Conservation (phyloP, 2,329 filamentous ascomycete species). For the Hypoxylon rubiginosum region DNA sequence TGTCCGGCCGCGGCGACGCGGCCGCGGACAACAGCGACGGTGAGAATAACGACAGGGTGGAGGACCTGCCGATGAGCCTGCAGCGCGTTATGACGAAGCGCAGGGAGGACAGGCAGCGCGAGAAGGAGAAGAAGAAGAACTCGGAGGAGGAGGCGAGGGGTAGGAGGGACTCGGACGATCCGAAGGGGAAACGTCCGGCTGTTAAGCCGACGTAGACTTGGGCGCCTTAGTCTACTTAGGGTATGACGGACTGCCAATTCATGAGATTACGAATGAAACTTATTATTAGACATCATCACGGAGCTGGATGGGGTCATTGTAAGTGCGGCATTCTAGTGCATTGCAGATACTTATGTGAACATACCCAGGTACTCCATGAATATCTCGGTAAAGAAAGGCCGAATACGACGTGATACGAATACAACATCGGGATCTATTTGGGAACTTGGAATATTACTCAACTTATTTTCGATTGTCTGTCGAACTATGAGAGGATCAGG, state of each 20-base stretch:
- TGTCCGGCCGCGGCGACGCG: constrained; percentile 20
- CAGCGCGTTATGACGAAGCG: constrained; percentile 62
- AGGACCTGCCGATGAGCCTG: constrained; percentile 61
- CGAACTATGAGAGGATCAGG: not conserved
- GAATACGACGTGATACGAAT: no score
- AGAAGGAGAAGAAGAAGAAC: no score
- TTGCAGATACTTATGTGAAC: not conserved
- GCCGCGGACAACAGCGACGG: constrained; percentile 43
- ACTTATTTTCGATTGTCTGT: no score
- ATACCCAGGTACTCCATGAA: no score
- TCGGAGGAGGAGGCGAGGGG: constrained; percentile 21
- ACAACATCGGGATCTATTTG: no score
- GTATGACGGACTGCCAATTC: constrained; percentile 6
- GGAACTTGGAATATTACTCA: no score
- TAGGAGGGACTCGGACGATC: constrained; percentile 40
- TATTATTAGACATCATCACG: not conserved
- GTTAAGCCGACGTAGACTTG: constrained; percentile 41
- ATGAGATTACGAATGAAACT: not conserved
- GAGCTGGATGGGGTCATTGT: not conserved
- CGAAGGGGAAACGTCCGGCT: constrained; percentile 46
- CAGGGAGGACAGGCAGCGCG: constrained; percentile 48
- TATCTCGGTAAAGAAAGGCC: no score
- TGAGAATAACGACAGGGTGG: constrained; percentile 56
- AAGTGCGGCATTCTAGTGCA: not conserved
- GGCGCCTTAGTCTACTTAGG: constrained; percentile 44